phyloP scores from a whole-genome alignment of 108 stramenopile species.

The Cyclotella choctawhatcheeana region DNA sequence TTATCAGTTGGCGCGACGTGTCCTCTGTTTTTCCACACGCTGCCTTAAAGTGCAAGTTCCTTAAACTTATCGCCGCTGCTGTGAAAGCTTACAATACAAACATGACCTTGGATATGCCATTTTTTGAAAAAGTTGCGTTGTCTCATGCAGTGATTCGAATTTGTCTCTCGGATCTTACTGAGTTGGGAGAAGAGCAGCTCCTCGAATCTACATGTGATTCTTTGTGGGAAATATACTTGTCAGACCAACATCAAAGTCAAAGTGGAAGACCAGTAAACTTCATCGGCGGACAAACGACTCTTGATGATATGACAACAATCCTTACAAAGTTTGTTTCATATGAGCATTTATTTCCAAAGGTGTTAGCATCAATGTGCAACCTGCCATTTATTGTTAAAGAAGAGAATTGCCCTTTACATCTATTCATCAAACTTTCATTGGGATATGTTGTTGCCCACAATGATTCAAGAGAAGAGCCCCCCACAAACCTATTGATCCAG shows the following conservation, averaged over 20 bases:
- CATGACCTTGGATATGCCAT: neutral
- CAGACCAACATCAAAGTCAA: constrained; percentile 2
- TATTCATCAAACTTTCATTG: constrained; percentile 39
- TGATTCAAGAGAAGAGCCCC: neutral
- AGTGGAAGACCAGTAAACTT: neutral
- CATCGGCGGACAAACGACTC: constrained; percentile 15
- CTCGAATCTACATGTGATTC: constrained; percentile 38
- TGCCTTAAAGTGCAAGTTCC: constrained; percentile 41
- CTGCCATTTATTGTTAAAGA: constrained; percentile 20
- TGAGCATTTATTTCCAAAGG: constrained; percentile 34
- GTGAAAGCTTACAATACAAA: constrained; percentile 18
- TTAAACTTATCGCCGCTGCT: constrained; percentile 38
- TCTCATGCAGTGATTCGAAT: constrained; percentile 39
- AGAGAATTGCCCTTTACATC: constrained; percentile 8
- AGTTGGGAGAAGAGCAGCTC: constrained; percentile 8
- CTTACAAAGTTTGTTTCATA: constrained; percentile 29
- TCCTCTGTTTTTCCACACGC: constrained; percentile 30
- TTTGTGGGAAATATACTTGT: constrained; percentile 45
- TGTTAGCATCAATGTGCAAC: constrained; percentile 30
- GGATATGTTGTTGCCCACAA: constrained; percentile 10
- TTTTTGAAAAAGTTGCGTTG: constrained; percentile 41
- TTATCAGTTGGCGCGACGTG: constrained; percentile 47
- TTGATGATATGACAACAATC: constrained; percentile 24
- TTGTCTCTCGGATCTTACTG: constrained; percentile 25
- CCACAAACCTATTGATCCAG: constrained; percentile 10